Conservation (phyloP, 768 basidiomycete species). For the Udeniomyces megalosporus region DNA sequence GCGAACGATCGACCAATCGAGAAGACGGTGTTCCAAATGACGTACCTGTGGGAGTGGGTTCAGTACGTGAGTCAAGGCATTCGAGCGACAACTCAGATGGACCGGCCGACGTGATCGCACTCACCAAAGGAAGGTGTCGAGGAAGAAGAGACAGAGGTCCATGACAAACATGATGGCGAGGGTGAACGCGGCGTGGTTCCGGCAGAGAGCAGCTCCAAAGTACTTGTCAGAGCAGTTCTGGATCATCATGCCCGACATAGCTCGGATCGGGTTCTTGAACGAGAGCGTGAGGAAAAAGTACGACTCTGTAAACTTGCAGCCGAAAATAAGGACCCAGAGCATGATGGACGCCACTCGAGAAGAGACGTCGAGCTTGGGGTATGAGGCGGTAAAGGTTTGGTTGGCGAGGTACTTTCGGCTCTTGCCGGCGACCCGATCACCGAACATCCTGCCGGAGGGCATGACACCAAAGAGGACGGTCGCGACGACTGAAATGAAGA, state of each 20-base stretch:
- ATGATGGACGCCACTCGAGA: slow-evolving; percentile 62
- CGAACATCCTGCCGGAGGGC: slow-evolving; percentile 96
- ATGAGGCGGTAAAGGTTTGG: slow-evolving; percentile 95
- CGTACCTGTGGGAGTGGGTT: slow-evolving; percentile 9
- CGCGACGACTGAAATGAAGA: slow-evolving; percentile 75
- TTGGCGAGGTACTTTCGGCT: slow-evolving; percentile 92
- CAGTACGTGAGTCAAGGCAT: too few species aligned
- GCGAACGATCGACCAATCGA: slow-evolving; percentile 74
- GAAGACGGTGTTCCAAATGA: slow-evolving; percentile 20
- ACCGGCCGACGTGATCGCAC: slow-evolving; percentile 49
- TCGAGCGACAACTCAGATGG: too few species aligned
- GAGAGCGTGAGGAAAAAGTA: slow-evolving; percentile 97
- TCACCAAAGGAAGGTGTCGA: slow-evolving; percentile 99
- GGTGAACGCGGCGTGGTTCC: slow-evolving; percentile 86
- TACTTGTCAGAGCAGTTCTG: slow-evolving; percentile 75
- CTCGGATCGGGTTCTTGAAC: slow-evolving; percentile 78
- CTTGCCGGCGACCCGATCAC: slow-evolving; percentile 90
- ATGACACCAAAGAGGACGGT: slow-evolving; percentile 77
- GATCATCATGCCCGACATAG: slow-evolving; percentile 94
- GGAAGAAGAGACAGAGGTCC: slow-evolving; percentile 92
- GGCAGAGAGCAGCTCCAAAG: slow-evolving; percentile 69
- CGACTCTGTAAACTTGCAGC: slow-evolving; percentile 89
- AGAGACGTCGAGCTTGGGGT: slow-evolving; percentile 47
- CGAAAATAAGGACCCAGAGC: slow-evolving; percentile 85
- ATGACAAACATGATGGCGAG: slow-evolving; percentile 97